Conservation (phyloP, 768 basidiomycete genomes). For the Butyriboletus loyo region DNA sequence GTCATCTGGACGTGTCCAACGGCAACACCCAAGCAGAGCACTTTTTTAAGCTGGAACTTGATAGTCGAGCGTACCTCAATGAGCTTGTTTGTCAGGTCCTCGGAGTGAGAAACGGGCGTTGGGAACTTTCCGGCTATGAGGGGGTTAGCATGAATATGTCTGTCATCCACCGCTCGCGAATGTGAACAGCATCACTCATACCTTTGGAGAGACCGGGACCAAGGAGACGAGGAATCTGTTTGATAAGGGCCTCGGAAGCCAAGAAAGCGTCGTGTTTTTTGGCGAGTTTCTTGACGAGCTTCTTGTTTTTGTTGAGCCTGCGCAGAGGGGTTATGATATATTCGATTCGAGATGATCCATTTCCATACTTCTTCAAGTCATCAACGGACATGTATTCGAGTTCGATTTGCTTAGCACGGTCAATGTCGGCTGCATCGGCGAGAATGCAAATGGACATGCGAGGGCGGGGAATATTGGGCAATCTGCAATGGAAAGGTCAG, state of each 20-base stretch:
- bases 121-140: slow-evolving; percentile 95
- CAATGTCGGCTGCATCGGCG: slow-evolving; percentile 97
- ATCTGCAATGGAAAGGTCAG: slow-evolving; percentile 42
- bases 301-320: slow-evolving; percentile 99
- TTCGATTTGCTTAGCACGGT: slow-evolving; percentile 96
- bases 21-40: slow-evolving; percentile 97
- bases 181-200: slow-evolving; percentile 24
- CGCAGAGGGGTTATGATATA: not conserved
- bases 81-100: slow-evolving; percentile 89
- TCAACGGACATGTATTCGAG: slow-evolving; percentile 99
- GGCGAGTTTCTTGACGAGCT: slow-evolving; percentile 99
- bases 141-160: not conserved
- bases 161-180: not conserved
- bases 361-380: slow-evolving; percentile 91
- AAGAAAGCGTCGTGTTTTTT: slow-evolving; percentile 99
- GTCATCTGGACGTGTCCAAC: slow-evolving; percentile 97
- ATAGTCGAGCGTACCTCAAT: slow-evolving; percentile 97
- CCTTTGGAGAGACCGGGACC: slow-evolving; percentile 99
- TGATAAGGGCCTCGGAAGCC: slow-evolving; percentile 95
- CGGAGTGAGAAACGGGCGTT: slow-evolving; percentile 89
- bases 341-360: not conserved
- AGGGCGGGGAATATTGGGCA: slow-evolving; percentile 95
- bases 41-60: slow-evolving; percentile 99
- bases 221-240: slow-evolving; percentile 99
- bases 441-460: slow-evolving; percentile 99